Percentiles rank a stretch among this genome's conserved stretches.
Conservation (phyloP, 2,329 filamentous ascomycete species). For the Talaromyces sp. region DNA sequence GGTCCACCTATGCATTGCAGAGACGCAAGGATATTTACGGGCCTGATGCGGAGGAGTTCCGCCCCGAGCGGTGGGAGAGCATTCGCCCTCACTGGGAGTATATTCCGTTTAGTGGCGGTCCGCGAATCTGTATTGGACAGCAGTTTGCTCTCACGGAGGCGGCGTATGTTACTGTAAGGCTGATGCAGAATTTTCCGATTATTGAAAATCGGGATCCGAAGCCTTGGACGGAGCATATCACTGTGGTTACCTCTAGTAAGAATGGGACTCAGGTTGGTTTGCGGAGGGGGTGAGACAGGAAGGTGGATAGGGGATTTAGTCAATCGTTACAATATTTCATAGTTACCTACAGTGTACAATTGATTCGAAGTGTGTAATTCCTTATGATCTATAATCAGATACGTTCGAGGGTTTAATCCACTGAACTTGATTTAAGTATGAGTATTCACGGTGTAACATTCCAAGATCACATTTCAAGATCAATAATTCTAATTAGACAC, state of each 20-base stretch:
- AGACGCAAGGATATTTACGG: slow-evolving; percentile 25
- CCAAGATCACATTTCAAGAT: no score
- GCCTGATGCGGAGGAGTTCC: slow-evolving; percentile 22
- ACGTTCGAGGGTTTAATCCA: no score
- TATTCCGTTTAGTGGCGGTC: slow-evolving; percentile 25
- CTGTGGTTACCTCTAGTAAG: background rate
- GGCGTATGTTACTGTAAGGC: background rate
- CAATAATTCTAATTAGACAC: no score
- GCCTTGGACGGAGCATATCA: background rate
- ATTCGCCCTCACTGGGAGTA: slow-evolving; percentile 17
- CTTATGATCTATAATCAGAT: no score
- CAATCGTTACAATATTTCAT: no score
- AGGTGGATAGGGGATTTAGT: no score
- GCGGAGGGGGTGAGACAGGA: no score
- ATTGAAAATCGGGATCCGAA: background rate
- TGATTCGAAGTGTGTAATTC: no score
- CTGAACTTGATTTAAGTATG: no score
- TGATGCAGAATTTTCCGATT: background rate
- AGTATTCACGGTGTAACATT: no score
- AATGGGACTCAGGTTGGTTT: background rate
- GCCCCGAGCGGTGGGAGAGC: slow-evolving; percentile 25
- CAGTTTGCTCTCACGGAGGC: slow-evolving; percentile 6
- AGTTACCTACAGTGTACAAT: no score
- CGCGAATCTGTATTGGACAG: slow-evolving; percentile 22
- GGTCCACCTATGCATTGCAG: slow-evolving; percentile 43